phyloP scores from a whole-genome alignment of 1,284 basidiomycete genomes.

The Cryptococcus depauperatus region DNA sequence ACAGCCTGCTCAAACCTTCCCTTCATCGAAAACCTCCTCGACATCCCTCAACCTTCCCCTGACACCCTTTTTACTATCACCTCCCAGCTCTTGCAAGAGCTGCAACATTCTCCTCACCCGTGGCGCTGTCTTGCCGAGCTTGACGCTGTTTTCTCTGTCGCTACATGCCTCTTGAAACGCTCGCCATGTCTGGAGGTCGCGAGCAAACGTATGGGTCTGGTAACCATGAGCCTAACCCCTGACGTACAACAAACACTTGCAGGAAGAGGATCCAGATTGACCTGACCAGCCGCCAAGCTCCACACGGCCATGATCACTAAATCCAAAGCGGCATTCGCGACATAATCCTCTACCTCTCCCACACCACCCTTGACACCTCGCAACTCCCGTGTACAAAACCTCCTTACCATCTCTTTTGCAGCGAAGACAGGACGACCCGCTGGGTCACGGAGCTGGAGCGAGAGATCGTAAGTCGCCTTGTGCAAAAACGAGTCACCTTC shows the following conservation, averaged over 20 bases:
- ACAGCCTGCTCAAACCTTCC: background rate
- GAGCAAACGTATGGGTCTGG: slow-evolving; percentile 44
- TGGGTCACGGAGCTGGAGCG: slow-evolving; percentile 26
- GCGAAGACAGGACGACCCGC: slow-evolving; percentile 23
- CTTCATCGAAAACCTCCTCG: slow-evolving; percentile 18
- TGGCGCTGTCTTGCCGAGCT: slow-evolving; percentile 20
- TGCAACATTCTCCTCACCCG: slow-evolving; percentile 24
- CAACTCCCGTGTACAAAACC: slow-evolving; percentile 43
- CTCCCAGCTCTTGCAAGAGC: slow-evolving; percentile 26
- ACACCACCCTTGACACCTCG: slow-evolving; percentile 34
- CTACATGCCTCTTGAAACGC: slow-evolving; percentile 31
- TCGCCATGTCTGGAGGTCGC: slow-evolving; percentile 39
- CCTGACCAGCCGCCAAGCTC: slow-evolving; percentile 32
- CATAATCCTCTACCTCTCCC: slow-evolving; percentile 39
- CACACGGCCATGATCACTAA: slow-evolving; percentile 41
- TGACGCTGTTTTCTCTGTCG: slow-evolving; percentile 10
- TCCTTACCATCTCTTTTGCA: slow-evolving; percentile 36
- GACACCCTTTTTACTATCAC: slow-evolving; percentile 35
- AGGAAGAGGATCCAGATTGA: slow-evolving; percentile 32
- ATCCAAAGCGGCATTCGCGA: slow-evolving; percentile 44
- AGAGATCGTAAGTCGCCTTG: slow-evolving; percentile 37
- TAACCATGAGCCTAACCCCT: background rate
- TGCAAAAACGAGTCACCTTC: slow-evolving; percentile 42
- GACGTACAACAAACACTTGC: no score
- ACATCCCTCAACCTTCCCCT: slow-evolving; percentile 30